A percentile compares a stretch with the other conserved stretches of the same genome.
Conservation (phyloP, 176 grass and related monocot genomes). For the Olyra latifolia region DNA sequence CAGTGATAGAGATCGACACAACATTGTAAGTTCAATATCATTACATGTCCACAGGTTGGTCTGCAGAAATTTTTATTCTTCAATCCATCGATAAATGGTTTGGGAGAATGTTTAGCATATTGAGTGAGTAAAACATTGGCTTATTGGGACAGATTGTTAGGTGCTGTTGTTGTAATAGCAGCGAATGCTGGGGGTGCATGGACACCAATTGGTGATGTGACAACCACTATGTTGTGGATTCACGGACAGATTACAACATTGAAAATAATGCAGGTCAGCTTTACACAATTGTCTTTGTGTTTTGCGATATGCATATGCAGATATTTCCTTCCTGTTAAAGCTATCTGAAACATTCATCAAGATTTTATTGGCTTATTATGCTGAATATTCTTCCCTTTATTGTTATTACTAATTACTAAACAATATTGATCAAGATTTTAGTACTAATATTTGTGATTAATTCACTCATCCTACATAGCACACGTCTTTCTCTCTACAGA, state of each 20-base stretch:
- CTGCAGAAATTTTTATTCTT: neutral
- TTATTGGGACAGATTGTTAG: constrained; percentile 84
- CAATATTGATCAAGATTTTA: neutral
- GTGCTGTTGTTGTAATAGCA: constrained; percentile 87
- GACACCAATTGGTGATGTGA: constrained; percentile 99
- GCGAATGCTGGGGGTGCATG: constrained; percentile 97
- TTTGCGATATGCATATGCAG: neutral
- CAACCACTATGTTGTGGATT: constrained; percentile 98
- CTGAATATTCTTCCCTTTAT: neutral
- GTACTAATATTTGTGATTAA: neutral
- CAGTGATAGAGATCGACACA: neutral
- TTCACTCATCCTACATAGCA: constrained; percentile 2
- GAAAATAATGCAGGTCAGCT: constrained; percentile 73
- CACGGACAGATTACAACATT: constrained; percentile 89
- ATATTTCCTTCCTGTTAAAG: neutral
- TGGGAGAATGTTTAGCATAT: neutral
- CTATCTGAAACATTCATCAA: neutral
- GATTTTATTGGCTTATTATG: constrained; percentile 5
- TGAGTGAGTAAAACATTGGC: constrained; percentile 24
- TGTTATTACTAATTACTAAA: too few species aligned
- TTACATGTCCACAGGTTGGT: neutral
- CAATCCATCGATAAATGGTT: constrained; percentile 1
- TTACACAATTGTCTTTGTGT: constrained; percentile 17
- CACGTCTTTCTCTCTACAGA: neutral
- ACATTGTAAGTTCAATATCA: neutral